Percentiles rank a stretch among this genome's conserved stretches.
These are phyloP conservation scores for Botrytis tulipae DNA, from an alignment of 2,329 filamentous ascomycete species.

Conservation along the genomic window DNA sequence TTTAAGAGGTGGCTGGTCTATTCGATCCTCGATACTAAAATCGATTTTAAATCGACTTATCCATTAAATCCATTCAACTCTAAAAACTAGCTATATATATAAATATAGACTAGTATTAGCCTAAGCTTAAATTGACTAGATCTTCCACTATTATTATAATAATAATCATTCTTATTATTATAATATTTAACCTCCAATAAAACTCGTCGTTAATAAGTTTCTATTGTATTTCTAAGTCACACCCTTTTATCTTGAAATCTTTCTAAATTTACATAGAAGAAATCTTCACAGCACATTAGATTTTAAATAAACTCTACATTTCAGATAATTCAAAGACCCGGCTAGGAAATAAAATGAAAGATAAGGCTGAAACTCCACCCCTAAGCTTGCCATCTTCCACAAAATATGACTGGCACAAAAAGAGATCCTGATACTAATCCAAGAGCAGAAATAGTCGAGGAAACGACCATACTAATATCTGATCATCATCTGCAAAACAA, in stretches of 20 bases:
- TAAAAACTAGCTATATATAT: too few relatives aligned
- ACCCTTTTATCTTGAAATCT: background rate
- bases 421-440: too few relatives aligned
- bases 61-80: too few relatives aligned
- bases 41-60: too few relatives aligned
- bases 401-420: background rate
- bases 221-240: background rate
- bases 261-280: accelerated
- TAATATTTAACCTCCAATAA: too few relatives aligned
- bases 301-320: background rate
- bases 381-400: background rate
- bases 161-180: too few relatives aligned
- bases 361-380: background rate
- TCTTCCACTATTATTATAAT: too few relatives aligned
- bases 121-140: too few relatives aligned
- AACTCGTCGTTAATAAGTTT: background rate
- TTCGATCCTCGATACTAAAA: too few relatives aligned
- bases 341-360: background rate
- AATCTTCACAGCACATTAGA: background rate
- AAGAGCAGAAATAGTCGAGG: background rate
- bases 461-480: background rate
- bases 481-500: background rate
- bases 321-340: background rate
- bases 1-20: too few relatives aligned
- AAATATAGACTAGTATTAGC: too few relatives aligned